Evolutionary conservation across 192 early-diverging fungal genomes (phyloP), one percentile per base, ranked within the genome.

Genomic region (Pilobolus umbonatus): DNA sequence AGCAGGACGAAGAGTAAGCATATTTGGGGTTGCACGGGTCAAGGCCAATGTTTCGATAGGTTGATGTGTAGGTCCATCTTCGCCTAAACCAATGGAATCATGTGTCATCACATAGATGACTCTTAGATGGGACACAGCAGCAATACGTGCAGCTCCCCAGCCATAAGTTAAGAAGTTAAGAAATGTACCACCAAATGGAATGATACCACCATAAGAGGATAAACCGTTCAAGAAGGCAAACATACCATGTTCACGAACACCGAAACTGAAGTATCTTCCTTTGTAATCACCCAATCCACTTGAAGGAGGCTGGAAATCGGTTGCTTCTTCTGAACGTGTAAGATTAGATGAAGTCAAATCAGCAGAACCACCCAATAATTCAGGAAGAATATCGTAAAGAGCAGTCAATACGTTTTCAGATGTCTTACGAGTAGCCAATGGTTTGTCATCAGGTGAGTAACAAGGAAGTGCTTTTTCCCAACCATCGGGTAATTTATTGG

Each of bases 41-140:
- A 82, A 76, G 31, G 95, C 88, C 55, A 96, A 64, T 5, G 94
- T 96, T 75, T 98, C 96, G 42, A 97, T 90, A 10, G 96, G 94
- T 76, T 98, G 96, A 79, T 98, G 96, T 44, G 96, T 98, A 25
- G 94, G 96, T 6, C 96, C 96, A 76, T 98, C 96, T 71, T 98
- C 96, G 60, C 96, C 96, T 32, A 93, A 84, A 62, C 94, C 96
- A 51, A 98, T 94, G 28, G 95, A 97, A 75, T 98, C 96, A 82
- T 98, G 96, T 47, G 96, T 97, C 89, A 95, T 94, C 61, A 98
- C 86, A 80, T 96, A 97, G 56, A 98, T 65, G 49, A 98, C 88
- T 28, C 88, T 93, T 58, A 91, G 84, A 29, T 88, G 79, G 52
- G 91, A 87, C 49, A 98, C 75, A 4, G 96, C 92, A 38, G 87